A percentile compares a stretch with the other conserved stretches of the same genome.
Conservation (phyloP, 371 early-diverging fungal genomes). For the Cokeromyces recurvatus region DNA sequence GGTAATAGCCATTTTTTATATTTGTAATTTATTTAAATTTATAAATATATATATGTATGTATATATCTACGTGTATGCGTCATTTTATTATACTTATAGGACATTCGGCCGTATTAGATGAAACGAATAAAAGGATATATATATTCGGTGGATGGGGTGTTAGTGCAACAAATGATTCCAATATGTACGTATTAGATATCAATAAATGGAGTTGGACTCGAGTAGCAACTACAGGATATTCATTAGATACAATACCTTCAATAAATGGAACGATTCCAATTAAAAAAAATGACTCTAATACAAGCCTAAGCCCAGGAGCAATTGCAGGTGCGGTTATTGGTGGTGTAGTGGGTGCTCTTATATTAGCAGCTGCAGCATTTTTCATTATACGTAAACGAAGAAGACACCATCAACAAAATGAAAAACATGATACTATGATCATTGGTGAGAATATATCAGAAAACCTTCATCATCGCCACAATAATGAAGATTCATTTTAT, state of each 20-base stretch:
- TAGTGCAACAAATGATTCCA: slow-evolving; percentile 20
- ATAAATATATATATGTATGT: no score
- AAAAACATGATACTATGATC: neutral
- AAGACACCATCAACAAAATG: neutral
- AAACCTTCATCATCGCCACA: neutral
- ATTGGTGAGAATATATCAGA: slow-evolving; percentile 6
- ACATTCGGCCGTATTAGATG: slow-evolving; percentile 34
- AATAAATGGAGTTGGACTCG: slow-evolving; percentile 27
- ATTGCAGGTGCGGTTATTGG: slow-evolving; percentile 26
- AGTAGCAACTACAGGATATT: slow-evolving; percentile 17
- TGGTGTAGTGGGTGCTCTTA: slow-evolving; percentile 6
- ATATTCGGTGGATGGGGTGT: slow-evolving; percentile 38
- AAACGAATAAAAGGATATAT: slow-evolving; percentile 19
- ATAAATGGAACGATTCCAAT: neutral
- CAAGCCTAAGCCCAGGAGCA: slow-evolving; percentile 2
- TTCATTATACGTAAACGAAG: slow-evolving; percentile 5
- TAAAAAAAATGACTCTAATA: neutral
- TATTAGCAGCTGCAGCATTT: slow-evolving; percentile 5
- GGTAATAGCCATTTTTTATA: no score
- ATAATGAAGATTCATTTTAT: slow-evolving; percentile 5
- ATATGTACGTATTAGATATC: slow-evolving; percentile 23
- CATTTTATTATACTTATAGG: no score
- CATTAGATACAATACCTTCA: slow-evolving; percentile 1
- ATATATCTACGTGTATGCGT: no score
- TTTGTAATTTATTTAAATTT: no score